Base-by-base conservation (phyloP, 2,329 filamentous ascomycete genomes). In the Triangularia verruculosa region DNA sequence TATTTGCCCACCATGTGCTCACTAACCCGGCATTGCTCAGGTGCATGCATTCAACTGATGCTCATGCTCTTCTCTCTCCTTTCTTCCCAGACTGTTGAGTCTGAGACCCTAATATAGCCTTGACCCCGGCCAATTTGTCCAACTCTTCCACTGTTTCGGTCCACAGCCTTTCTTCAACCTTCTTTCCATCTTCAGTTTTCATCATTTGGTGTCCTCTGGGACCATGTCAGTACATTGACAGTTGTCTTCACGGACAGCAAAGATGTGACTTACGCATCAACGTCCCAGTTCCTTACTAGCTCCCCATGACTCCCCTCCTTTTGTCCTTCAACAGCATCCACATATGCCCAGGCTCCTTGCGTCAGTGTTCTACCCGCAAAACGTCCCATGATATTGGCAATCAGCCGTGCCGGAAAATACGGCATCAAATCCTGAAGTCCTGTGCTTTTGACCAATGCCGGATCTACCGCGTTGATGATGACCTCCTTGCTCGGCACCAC, bases 221-320 rank as follows among this genome's bases (percentile, higher is more conserved):
- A 13, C 7, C 15, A 15, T 54, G 51, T 54, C n/a, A 54, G 17
- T 20, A 47, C 13, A 9, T 32, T 28, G 39, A 5, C 43, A 51
- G 15, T 13, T 20, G 2, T 6, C 15, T 28, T 25, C n/a, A n/a
- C n/a, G n/a, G n/a, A n/a, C 12, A 17, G 4, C 20, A 17, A 27
- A 54, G 25, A 24, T 4, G 13, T 39, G 4, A 25, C 51, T n/a
- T 28, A 54, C 30, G 27, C 17, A 22, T 51, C 34, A n/a, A 62
- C 17, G 8, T 15, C 24, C 54, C 54, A 62, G 34, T 57, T 70
- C 39, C 72, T 72, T 67, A 81, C 72, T 65, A 76, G 80, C 24
- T 70, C 66, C 3, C 79, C 79, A 58, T 81, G 78, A 0, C 74
- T 73, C 30, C 77, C 75, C 8, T 57, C 17, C 4, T 25, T 34